Conservation (phyloP, 306 rosid genomes). For the Rosa persica region DNA sequence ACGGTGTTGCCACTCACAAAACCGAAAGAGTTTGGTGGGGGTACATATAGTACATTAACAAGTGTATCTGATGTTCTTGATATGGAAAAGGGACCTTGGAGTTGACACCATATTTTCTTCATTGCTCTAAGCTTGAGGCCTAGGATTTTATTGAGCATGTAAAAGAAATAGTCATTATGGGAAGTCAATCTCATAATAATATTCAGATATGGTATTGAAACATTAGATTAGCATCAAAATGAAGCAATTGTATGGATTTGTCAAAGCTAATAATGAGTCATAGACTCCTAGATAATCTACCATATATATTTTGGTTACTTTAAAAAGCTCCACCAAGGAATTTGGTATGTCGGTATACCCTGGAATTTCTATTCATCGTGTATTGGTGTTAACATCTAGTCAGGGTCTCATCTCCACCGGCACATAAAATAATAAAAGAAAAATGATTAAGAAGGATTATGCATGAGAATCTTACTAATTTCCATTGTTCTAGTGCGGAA, state of each 20-base stretch:
- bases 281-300: too few relatives aligned
- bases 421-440: too few relatives aligned
- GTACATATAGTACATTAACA: not conserved
- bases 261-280: not conserved
- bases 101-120: not conserved
- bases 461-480: too few relatives aligned
- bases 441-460: too few relatives aligned
- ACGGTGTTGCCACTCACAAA: not conserved
- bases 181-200: not conserved
- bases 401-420: too few relatives aligned
- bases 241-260: not conserved
- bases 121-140: not conserved
- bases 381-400: too few relatives aligned
- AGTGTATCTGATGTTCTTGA: too few relatives aligned
- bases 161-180: not conserved
- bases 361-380: too few relatives aligned
- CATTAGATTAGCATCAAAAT: not conserved
- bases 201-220: not conserved
- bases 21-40: not conserved
- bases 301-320: too few relatives aligned
- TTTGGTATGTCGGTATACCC: not conserved
- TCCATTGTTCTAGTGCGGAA: too few relatives aligned
- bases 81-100: not conserved
- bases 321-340: not conserved
- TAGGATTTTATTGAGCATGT: too few relatives aligned